Percentiles rank a stretch among this genome's conserved stretches.
phyloP scores from a whole-genome alignment of 768 basidiomycete species.

The Crassisporium funariophilum region DNA sequence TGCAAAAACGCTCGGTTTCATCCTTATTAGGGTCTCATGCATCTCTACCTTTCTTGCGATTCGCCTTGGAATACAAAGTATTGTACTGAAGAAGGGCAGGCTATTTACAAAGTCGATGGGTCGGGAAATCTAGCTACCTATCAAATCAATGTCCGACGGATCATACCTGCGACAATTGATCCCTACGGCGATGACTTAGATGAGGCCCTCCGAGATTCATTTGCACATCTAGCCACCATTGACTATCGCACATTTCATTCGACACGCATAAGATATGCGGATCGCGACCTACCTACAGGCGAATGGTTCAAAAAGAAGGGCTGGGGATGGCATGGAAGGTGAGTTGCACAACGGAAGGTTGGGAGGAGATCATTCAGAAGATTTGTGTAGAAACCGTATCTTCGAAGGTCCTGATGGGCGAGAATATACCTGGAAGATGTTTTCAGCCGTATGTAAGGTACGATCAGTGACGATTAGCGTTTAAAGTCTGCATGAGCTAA shows the following conservation, averaged over 20 bases:
- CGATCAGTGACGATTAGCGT: no score
- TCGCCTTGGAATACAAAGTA: conserved; percentile 8
- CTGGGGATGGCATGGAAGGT: conserved; percentile 14
- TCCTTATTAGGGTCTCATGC: no score
- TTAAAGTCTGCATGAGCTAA: not conserved
- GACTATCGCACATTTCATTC: conserved; percentile 11
- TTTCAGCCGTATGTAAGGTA: conserved; percentile 4
- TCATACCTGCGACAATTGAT: conserved; percentile 2
- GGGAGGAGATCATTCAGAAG: not conserved
- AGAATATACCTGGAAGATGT: conserved; percentile 13
- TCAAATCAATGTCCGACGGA: conserved; percentile 14
- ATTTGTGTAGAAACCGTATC: conserved; percentile 26
- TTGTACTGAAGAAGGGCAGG: conserved; percentile 11
- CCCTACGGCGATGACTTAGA: not conserved
- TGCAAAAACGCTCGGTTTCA: no score
- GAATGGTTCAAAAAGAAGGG: conserved; percentile 18
- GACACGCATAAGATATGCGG: conserved; percentile 8
- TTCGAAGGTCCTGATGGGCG: conserved; percentile 33
- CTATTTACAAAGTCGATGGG: conserved; percentile 7
- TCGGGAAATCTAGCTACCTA: conserved; percentile 1
- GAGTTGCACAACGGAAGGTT: not conserved
- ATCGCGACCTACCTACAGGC: not conserved
- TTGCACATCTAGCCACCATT: conserved; percentile 12
- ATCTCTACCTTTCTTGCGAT: not conserved
- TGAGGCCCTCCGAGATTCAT: conserved; percentile 8